Evolutionary conservation across 441 rosid genomes (phyloP), one percentile per base, ranked within the genome.

Genomic region (Erysimum pusillum): DNA sequence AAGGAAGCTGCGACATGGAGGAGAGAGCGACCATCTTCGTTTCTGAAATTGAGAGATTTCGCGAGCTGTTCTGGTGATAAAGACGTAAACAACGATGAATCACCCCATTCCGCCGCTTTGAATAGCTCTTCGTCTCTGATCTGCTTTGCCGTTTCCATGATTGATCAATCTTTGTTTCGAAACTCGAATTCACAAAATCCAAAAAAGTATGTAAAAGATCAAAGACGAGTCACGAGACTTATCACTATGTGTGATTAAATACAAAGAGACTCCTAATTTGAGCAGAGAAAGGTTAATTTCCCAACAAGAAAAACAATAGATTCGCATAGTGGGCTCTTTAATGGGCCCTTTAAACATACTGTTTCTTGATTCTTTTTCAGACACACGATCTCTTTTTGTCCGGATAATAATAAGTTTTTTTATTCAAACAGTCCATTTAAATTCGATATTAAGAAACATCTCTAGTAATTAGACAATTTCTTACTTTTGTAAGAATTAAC

Each of bases 11-110:
- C 87, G 68, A 92, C 91, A 71, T 91, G 99, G 77, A 95, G 91
- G 68, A 95, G 92, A 73, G 98, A 90, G 78, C 98, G 96, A 56
- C 81, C 87, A 74, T 95, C 98, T 46, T 92, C 98, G 85, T 92
- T 89, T 44, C 82, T 82, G 61, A 91, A 84, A 15, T 79, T 76
- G 42, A 94, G 89, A 10, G 84, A 83, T 48, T 69, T 76, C 8
- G 75, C 8, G 22, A 95, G 90, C 45, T 82, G 88, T 41, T 81
- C 80, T 3, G 56, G 79, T 10, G 96, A 74, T 58, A 92, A 85
- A 46, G 91, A 79, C 66, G 66, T 52, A 82, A 94, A 88, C 12
- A 68, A 4, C 8, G 93, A 83, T 6, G 87, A 57, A 64, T 91
- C 93, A 25, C 98, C 97, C 34, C 89, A 73, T 83, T 94, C 97